Base-by-base conservation (phyloP, 306 rosid genomes). In the Inga leiocalycina region DNA sequence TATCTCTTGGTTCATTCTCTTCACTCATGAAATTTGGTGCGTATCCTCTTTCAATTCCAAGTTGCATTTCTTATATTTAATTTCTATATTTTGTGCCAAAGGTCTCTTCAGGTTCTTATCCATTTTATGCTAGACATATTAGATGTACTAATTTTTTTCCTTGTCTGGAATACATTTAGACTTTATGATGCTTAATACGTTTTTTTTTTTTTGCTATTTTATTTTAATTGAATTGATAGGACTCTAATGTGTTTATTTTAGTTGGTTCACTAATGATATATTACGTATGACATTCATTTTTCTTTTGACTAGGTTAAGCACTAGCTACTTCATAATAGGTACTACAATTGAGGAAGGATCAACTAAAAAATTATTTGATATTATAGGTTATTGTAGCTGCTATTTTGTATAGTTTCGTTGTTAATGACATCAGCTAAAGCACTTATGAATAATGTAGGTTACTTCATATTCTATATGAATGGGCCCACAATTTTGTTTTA, bases 1-100 rank as follows among this genome's bases (percentile, higher is more conserved):
- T 75, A 17, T 95, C 80, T 77, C 73, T 71, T 95, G 99, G 98
- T 95, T 95, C 88, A 77, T 92, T 90, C 93, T 93, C 83, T 95
- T 95, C 80, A 44, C 86, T 82, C 77, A 78, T 48, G 93, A 91
- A 54, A 95, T 92, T 76, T 95, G 98, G 98, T 93, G 67, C 69
- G 87, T 83, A 8, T 65, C 32, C 51, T 54, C 52, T 39, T 72
- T n/a, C 15, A 44, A 10, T 3, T 8, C 11, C 32, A 61, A 61
- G 27, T 61, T 39, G 3, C 52, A 59, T 24, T 57, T 10, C 20
- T 45, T 44, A 57, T 44, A 49, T 70, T 13, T 70, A 37, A 48
- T 73, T 35, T 48, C 30, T 79, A 35, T 49, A 12, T 49, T 7
- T 64, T 49, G 9, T 49, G 12, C 45, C 34, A 14, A 66, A 65